Base-by-base conservation (phyloP, 495 filamentous ascomycete species). In the Hypoxylon perforatum region DNA sequence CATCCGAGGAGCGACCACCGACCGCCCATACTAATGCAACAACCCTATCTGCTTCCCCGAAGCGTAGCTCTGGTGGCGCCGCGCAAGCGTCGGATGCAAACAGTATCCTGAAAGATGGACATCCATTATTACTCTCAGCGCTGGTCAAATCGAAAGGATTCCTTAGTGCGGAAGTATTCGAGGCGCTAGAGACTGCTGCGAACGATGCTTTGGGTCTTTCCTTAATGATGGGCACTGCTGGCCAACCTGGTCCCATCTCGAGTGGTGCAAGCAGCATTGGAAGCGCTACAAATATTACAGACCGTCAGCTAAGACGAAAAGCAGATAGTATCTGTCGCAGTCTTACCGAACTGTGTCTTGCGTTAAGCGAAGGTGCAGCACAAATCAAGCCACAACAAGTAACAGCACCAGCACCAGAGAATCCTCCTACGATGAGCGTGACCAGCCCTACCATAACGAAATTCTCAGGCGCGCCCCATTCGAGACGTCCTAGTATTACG, bases 21-120 rank as follows among this genome's bases (percentile, higher is more conserved):
- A 98, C 95, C 8, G 94, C 94, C 18, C 93, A 91, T 28, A 98
- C 95, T 1, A 96, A 94, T n/a, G 86, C 92, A 19, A 98, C 94
- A 3, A 96, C 93, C 0, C 82, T 96, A 64, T 97, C 95, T 4
- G 90, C 91, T 0, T 97, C 93, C 0, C 95, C 95, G 0, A 91
- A 90, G 70, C 84, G 86, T 25, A 75, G 78, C 36, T 84, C 88
- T 1, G 84, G 85, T 0, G 76, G 78, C 33, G 84, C 75, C 12
- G 64, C 76, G 9, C 74, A 76, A 9, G 71, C 67, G 8, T 57
- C 69, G 6, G 81, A 81, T 12, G 47, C 58, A 11, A 71, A 73
- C 35, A 75, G 23, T 19, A 47, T 61, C 0, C 76, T 76, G 3
- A 74, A 65, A 33, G 87, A 87, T 18, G 69, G 88, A 4, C 92